Conservation (phyloP, 1,139 yeast genomes). For the Scheffersomyces insectosa region DNA sequence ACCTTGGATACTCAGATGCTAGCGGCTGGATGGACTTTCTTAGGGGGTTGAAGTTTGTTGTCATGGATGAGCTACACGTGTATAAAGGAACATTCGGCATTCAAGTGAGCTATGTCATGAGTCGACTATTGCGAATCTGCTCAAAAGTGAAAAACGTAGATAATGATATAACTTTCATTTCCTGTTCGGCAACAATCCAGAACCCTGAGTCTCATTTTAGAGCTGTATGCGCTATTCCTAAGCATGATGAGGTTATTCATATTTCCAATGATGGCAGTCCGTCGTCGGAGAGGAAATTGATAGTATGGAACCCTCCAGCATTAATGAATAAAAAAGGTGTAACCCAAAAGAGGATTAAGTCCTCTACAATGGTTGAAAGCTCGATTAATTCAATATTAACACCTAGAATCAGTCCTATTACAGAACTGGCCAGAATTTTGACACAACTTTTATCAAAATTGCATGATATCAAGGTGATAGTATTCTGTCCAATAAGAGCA, state of each 20-base stretch:
- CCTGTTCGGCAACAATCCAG: slow-evolving; percentile 91
- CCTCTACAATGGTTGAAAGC: slow-evolving; percentile 8
- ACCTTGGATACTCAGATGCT: slow-evolving; percentile 29
- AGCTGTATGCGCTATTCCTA: slow-evolving; percentile 65
- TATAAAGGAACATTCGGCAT: slow-evolving; percentile 92
- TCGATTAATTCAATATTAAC: slow-evolving; percentile 22
- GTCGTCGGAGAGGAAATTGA: slow-evolving; percentile 67
- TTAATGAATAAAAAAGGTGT: slow-evolving; percentile 60
- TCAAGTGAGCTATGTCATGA: slow-evolving; percentile 82
- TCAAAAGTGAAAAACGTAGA: slow-evolving; percentile 13
- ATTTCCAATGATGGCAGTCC: slow-evolving; percentile 86
- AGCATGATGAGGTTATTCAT: slow-evolving; percentile 45
- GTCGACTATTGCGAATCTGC: slow-evolving; percentile 69
- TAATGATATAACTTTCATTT: slow-evolving; percentile 57
- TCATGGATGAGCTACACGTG: slow-evolving; percentile 87
- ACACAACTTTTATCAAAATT: slow-evolving; percentile 62
- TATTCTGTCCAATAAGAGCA: slow-evolving; percentile 83
- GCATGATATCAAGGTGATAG: slow-evolving; percentile 64
- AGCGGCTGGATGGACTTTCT: slow-evolving; percentile 71
- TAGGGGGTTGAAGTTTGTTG: slow-evolving; percentile 63
- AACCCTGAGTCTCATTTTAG: slow-evolving; percentile 72
- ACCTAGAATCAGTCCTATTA: slow-evolving; percentile 66
- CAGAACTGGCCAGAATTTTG: slow-evolving; percentile 74
- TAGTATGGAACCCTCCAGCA: slow-evolving; percentile 84
- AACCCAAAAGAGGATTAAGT: slow-evolving; percentile 13